Conservation (phyloP, 345 rosid species). For the Kernera saxatilis region DNA sequence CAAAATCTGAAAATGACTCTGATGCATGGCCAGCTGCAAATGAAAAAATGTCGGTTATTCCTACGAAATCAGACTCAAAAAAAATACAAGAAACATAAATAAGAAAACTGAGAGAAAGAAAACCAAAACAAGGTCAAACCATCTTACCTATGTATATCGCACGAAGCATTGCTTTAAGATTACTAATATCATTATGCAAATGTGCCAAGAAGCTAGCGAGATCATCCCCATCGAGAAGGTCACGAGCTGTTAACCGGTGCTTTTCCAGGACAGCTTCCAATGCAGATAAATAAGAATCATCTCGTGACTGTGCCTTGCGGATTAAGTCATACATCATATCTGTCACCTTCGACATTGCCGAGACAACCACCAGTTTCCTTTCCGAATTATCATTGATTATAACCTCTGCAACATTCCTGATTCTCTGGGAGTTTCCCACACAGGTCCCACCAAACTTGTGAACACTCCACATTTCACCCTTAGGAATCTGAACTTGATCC, state of each 20-base stretch:
- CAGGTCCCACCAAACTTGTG: constrained; percentile 99
- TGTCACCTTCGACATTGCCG: constrained; percentile 97
- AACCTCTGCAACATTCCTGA: constrained; percentile 77
- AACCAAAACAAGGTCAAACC: not conserved
- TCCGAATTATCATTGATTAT: constrained; percentile 60
- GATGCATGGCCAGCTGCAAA: constrained; percentile 92
- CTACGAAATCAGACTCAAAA: not conserved
- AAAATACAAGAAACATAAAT: not conserved
- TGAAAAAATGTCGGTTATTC: constrained; percentile 1
- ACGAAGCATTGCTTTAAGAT: constrained; percentile 96
- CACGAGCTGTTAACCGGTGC: constrained; percentile 69
- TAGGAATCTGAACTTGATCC: constrained; percentile 49
- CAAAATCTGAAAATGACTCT: constrained; percentile 93
- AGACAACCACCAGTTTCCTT: constrained; percentile 81
- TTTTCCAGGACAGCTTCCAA: constrained; percentile 74
- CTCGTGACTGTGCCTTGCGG: constrained; percentile 75
- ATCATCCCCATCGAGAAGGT: constrained; percentile 75
- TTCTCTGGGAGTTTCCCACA: constrained; percentile 80
- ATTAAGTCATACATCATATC: constrained; percentile 98
- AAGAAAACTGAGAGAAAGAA: not conserved
- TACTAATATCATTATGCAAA: constrained; percentile 68
- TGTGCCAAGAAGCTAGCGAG: constrained; percentile 69
- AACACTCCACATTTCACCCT: constrained; percentile 80
- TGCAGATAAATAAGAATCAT: constrained; percentile 73
- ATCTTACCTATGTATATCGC: constrained; percentile 80